Percentiles rank a stretch among this genome's conserved stretches.
phyloP scores from a whole-genome alignment of 371 early-diverging fungal species.

The Mortierella sp. region DNA sequence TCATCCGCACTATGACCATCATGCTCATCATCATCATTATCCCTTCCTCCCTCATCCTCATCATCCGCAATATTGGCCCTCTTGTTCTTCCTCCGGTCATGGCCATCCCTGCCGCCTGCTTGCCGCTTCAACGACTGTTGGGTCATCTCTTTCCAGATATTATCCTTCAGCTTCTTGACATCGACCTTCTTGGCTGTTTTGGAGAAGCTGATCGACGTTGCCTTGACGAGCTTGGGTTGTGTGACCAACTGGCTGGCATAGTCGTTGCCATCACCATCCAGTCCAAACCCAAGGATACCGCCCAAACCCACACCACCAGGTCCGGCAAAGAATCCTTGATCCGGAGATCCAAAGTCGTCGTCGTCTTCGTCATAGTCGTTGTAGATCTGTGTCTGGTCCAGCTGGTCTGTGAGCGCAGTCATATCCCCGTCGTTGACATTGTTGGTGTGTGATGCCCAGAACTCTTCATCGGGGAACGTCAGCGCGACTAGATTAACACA shows the following conservation, averaged over 20 bases:
- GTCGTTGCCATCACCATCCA: conserved; percentile 64
- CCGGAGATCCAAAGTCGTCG: conserved; percentile 47
- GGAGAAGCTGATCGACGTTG: conserved; percentile 86
- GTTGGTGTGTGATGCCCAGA: conserved; percentile 55
- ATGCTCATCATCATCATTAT: background rate
- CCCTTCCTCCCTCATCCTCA: conserved; percentile 6
- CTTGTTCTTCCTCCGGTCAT: conserved; percentile 27
- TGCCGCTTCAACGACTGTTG: conserved; percentile 41
- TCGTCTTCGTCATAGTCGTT: conserved; percentile 55
- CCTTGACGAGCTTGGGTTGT: conserved; percentile 74
- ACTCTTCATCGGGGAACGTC: conserved; percentile 52
- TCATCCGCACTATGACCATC: conserved; percentile 15
- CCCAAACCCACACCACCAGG: conserved; percentile 22
- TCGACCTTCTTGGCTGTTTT: conserved; percentile 94
- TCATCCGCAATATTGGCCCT: conserved; percentile 26
- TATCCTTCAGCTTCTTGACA: conserved; percentile 95
- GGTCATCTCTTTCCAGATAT: conserved; percentile 87
- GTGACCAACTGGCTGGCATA: conserved; percentile 63
- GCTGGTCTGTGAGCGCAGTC: conserved; percentile 47
- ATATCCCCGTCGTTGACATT: conserved; percentile 38
- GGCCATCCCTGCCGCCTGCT: conserved; percentile 27
- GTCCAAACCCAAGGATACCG: conserved; percentile 29
- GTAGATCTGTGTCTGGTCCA: conserved; percentile 57
- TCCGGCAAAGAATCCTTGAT: conserved; percentile 42
- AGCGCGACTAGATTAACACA: conserved; percentile 19